Conservation (phyloP, 768 basidiomycete genomes). For the Collybia nuda region DNA sequence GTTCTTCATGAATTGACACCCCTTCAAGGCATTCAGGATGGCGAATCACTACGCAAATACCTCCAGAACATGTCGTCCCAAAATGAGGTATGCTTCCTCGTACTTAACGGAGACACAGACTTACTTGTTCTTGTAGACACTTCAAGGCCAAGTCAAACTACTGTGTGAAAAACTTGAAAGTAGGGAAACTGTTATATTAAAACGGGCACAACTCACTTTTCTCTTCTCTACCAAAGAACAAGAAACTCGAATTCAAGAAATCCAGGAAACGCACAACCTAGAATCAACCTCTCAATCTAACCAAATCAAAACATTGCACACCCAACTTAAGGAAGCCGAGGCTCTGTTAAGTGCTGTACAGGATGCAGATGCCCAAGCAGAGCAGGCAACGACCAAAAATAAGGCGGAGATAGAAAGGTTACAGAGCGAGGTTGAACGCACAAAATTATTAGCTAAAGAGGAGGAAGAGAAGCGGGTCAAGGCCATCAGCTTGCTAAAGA, state of each 20-base stretch:
- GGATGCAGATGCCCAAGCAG: constrained; percentile 41
- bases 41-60: constrained; percentile 70
- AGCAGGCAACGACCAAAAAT: constrained; percentile 49
- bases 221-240: constrained; percentile 64
- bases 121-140: constrained; percentile 39
- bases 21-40: constrained; percentile 62
- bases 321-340: constrained; percentile 71
- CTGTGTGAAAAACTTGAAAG: constrained; percentile 72
- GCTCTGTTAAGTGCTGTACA: constrained; percentile 63
- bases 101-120: neutral
- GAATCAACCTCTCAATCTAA: constrained; percentile 80
- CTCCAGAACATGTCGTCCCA: constrained; percentile 67
- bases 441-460: constrained; percentile 71
- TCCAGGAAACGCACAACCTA: constrained; percentile 79
- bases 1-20: constrained; percentile 73
- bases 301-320: constrained; percentile 68
- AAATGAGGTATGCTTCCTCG: constrained; percentile 49
- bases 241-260: constrained; percentile 80
- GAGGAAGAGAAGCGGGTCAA: constrained; percentile 98
- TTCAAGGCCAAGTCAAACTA: constrained; percentile 77
- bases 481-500: constrained; percentile 89
- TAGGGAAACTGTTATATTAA: constrained; percentile 33
- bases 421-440: constrained; percentile 60
- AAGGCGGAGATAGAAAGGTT: constrained; percentile 58
- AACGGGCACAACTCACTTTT: constrained; percentile 4